These are phyloP conservation scores for Apodospora peruviana DNA, from an alignment of 495 filamentous ascomycete genomes.

Conservation along the genomic window DNA sequence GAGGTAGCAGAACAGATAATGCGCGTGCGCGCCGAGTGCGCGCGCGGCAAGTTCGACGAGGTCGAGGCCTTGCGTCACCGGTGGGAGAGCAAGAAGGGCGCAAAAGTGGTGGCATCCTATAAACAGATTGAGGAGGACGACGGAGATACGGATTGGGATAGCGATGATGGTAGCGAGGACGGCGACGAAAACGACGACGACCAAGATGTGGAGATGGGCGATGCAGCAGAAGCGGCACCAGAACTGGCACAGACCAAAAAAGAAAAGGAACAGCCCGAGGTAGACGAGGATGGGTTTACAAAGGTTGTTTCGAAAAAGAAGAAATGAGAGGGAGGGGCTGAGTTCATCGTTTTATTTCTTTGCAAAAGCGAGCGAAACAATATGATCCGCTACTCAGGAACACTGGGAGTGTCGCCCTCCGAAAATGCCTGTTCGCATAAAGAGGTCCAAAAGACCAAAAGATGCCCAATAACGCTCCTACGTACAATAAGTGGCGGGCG, in stretches of 20 bases:
- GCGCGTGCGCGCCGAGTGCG: constrained; percentile 54
- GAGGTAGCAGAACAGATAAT: constrained; percentile 70
- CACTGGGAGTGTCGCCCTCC: no score
- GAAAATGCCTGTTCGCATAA: no score
- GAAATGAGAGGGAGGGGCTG: constrained; percentile 36
- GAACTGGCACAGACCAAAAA: constrained; percentile 39
- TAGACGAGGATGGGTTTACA: constrained; percentile 95
- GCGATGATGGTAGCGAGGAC: constrained; percentile 43
- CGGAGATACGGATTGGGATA: constrained; percentile 53
- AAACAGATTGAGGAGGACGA: constrained; percentile 55
- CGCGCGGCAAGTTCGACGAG: constrained; percentile 57
- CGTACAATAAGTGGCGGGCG: no score
- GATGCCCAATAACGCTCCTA: no score
- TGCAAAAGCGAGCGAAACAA: background rate
- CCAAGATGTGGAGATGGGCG: constrained; percentile 70
- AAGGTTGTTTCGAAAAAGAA: constrained; percentile 69
- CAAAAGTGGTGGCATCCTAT: constrained; percentile 45
- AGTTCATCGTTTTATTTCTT: background rate
- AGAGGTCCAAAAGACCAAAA: no score
- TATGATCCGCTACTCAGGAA: no score
- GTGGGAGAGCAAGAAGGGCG: background rate
- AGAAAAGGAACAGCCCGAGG: constrained; percentile 64
- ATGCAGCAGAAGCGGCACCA: constrained; percentile 57
- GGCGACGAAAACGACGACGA: constrained; percentile 50
- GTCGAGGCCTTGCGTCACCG: constrained; percentile 59